Base-by-base conservation (phyloP, 192 early-diverging fungal genomes). In the Podila epicladia region DNA sequence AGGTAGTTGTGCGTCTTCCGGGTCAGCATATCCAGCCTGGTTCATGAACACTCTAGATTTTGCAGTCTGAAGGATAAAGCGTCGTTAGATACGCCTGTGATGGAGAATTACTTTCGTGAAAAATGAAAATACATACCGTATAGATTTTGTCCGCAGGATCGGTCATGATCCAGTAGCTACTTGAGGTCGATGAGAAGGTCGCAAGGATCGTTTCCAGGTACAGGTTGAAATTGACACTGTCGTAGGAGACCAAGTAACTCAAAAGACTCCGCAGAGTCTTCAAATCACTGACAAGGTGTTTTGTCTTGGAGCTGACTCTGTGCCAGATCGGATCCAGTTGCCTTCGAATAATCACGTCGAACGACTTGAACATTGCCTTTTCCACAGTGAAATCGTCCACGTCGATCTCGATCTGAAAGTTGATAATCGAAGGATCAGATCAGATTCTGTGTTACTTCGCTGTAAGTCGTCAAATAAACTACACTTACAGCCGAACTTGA, bases 311-410 rank as follows among this genome's bases (percentile, higher is more conserved):
- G 33, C 89, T 87, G 31, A 97, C 88, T 20, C 90, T 80, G 83
- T 98, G 96, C 97, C 96, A 98, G 48, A 95, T 85, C 9, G 95
- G 93, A 64, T 92, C 90, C 58, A 99, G 80, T 79, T 96, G 95
- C 2, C 75, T 82, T 37, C 91, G 85, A 22, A 99, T 82, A 35
- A 95, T 85, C 0, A 73, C 72, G 84, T 99, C 97, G 82, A 98
- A 99, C 4, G 93, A 93, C 41, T 87, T 85, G 72, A 94, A 94
- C 37, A 99, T 84, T 2, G 94, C 87, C 82, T 95, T 94, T 78
- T 99, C 96, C 9, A 97, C 85, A 4, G 91, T 96, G 26, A 97
- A 87, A 15, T 96, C 89, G n/a, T 92, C 91, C 2, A 91, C 31
- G 66, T 98, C 95, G 26, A 95, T 72, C 84, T 94, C 77, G 22